Evolutionary conservation across 257 asterid genomes (phyloP), one percentile per base, ranked within the genome.

Genomic region (Solanum ossicruentum): DNA sequence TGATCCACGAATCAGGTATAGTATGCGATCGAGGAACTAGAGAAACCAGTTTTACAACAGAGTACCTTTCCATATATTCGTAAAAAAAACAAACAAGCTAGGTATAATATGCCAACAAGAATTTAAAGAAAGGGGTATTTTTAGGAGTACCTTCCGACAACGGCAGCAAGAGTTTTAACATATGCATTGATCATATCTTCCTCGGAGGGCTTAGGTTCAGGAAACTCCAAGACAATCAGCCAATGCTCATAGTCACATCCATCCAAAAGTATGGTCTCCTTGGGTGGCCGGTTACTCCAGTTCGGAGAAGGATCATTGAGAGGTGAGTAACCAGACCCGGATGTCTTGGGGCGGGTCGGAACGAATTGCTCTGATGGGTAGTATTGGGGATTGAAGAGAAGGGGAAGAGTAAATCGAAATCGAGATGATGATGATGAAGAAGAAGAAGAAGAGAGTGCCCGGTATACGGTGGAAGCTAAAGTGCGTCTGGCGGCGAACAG

Each of bases 171-270:
- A 89, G 98, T 93, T 89, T 96, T 94, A 41, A 96, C 98, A 88
- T 94, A 96, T n/a, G 92, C 6, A 85, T 91, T 75, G 70, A 96
- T 67, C 98, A 96, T 96, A 83, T 93, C 97, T 5, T 95, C 92
- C 58, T 91, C 95, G 0, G 97, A 87, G 84, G 98, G 98, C 86
- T 93, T 91, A 69, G 93, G 91, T 4, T 93, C 96, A 56, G 89
- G 85, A 45, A 92, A 93, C 90, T 96, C 99, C 97, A 93, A 83
- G 13, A 96, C 98, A 8, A 94, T 93, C 18, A 96, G 94, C 99
- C 99, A 96, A 85, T 96, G 99, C 85, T 96, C 99, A 83, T 94
- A 96, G 69, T 94, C 99, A 83, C 99, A 96, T 51, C 98, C 99
- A 70, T 96, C 99, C 61, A 96, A 93, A 13, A 93, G 93, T 84